Base-by-base conservation (phyloP, 228 moss, liverwort and hornwort species). In the Sphagnum fallax region DNA sequence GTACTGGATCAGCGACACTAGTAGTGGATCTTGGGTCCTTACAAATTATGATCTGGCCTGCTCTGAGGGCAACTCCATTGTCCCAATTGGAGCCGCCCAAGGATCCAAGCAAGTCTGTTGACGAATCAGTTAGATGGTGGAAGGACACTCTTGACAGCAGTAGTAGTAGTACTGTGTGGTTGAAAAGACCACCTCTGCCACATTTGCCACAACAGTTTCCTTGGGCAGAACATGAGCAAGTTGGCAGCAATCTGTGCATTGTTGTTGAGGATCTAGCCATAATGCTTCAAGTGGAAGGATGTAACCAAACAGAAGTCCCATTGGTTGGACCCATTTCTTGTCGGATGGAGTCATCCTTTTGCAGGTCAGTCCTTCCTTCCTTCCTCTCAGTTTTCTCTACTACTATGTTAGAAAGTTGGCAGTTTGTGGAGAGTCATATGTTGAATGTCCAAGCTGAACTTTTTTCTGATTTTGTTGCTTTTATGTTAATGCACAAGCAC, bases 31-130 rank as follows among this genome's bases (percentile, higher is more conserved):
- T 93, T 65, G 93, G 97, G 64, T 88, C 83, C 18, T 76, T 93
- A 67, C 91, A 93, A 67, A 63, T 98, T 68, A 68, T 85, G 18
- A 80, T 88, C 70, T 91, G 90, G 93, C 97, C 97, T 73, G 91
- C 97, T 49, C 69, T 73, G 61, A 62, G 61, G 66, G 82, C 75
- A 60, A 75, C 82, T 64, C 52, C 64, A 52, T 52, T 85, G 57
- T 71, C 72, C 51, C 68, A 81, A 68, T 61, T 73, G 62, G 85
- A 68, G 73, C 81, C 70, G n/a, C 63, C 76, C 52, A 72, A 76
- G 68, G 86, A 81, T n/a, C 74, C 75, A 59, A 76, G 72, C 72
- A 67, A 32, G 11, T 75, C 61, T 6, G 12, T 50, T 49, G 57
- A 61, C 14, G 50, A 48, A 51, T 71, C 86, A 68, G 76, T 75